A percentile compares a stretch with the other conserved stretches of the same genome.
Conservation (phyloP, 768 basidiomycete genomes). For the Lenzites betulinus region DNA sequence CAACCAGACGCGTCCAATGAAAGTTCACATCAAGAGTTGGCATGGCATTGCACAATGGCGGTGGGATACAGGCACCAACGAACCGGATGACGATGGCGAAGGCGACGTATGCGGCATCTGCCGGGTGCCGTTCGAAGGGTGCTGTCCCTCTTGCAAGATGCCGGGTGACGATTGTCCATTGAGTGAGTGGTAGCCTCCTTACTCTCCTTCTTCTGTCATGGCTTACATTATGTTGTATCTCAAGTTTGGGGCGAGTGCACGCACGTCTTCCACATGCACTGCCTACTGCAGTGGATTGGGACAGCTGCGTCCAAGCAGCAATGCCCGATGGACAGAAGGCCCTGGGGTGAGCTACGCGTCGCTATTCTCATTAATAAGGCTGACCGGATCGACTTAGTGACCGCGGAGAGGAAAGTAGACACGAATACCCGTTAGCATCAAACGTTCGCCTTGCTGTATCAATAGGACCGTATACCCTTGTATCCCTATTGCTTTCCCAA, state of each 20-base stretch:
- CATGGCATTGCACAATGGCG: conserved; percentile 89
- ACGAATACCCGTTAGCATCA: conserved; percentile 7
- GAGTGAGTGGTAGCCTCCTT: conserved; percentile 56
- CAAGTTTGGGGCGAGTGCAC: conserved; percentile 97
- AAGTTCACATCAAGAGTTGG: conserved; percentile 81
- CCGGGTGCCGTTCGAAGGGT: conserved; percentile 88
- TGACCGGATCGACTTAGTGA: conserved; percentile 39
- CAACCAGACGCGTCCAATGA: conserved; percentile 49
- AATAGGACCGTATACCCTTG: conserved; percentile 7
- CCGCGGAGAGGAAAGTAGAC: conserved; percentile 55
- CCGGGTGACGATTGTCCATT: conserved; percentile 96
- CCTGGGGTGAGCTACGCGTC: conserved; percentile 71
- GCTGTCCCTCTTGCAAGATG: conserved; percentile 94
- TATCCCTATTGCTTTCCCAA: conserved; percentile 6
- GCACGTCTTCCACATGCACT: conserved; percentile 99
- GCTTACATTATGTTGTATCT: not conserved
- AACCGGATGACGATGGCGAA: conserved; percentile 57
- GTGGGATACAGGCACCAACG: conserved; percentile 61
- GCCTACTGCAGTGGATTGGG: conserved; percentile 93
- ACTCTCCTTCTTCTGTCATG: no score
- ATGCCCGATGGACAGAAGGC: conserved; percentile 96
- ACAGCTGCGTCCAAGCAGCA: conserved; percentile 89
- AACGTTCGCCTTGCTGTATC: not conserved
- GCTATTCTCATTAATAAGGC: not conserved
- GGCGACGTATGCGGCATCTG: conserved; percentile 86